Base-by-base conservation (phyloP, 1,139 yeast species). In the Taiozyma onychis region DNA sequence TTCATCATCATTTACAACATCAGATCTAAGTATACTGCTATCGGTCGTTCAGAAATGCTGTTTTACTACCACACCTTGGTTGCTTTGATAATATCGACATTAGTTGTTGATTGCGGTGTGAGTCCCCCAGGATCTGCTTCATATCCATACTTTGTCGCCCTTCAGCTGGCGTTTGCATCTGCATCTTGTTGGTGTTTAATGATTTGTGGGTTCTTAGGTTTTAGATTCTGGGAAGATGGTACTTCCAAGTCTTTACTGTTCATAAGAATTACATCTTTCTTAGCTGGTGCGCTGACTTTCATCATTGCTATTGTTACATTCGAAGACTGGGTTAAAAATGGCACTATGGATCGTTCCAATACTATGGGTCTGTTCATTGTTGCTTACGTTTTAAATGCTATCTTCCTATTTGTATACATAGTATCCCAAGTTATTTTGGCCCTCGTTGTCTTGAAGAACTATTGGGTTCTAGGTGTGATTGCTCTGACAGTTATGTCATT, bases 221-320 rank as follows among this genome's bases (percentile, higher is more conserved):
- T 88, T 68, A 95, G 90, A 66, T 71, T 89, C 48, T 91, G 96
- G 95, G 97, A 90, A 68, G 98, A 93, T 66, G 97, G 97, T 9
- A 84, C 96, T 2, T 65, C 69, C 34, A 72, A 66, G 54, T 82
- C 96, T 2, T 76, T 88, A 74, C 71, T 81, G 70, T 65, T 74
- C 3, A 69, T 87, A 48, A 72, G 89, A 56, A 51, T 73, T 7
- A 62, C 78, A 2, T 72, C 85, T 16, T 51, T 72, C 6, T 62
- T 68, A 1, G 81, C 85, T 62, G 88, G 84, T 66, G 73, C 77
- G 10, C 67, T 84, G 44, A 81, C 86, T 51, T 91, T 87, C 64
- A 66, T 88, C 41, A 75, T 90, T 14, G 71, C 89, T 1, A 60
- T 89, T 10, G 68, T 85, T 50, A 88, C 97, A 0, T 88, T 89